phyloP scores from a whole-genome alignment of 1,139 yeast genomes.

The Fermentozyma sake region DNA sequence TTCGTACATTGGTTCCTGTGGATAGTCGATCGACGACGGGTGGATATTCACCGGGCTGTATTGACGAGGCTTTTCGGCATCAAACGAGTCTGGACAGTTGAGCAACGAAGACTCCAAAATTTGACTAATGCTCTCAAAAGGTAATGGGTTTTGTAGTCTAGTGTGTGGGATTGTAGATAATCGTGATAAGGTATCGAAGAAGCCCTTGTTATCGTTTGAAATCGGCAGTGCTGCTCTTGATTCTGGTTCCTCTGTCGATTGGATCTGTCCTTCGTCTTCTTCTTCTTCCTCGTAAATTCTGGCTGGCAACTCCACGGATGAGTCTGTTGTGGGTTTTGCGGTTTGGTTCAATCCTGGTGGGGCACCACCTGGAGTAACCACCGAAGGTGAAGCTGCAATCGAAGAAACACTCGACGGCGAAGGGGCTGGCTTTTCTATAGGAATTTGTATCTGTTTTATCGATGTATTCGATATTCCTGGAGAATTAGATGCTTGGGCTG shows the following conservation, averaged over 20 bases:
- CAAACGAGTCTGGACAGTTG: conserved; percentile 90
- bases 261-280: conserved; percentile 4
- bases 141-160: conserved; percentile 46
- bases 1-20: conserved; percentile 78
- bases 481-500: conserved; percentile 1
- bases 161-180: conserved; percentile 29
- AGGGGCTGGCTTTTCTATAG: conserved; percentile 1
- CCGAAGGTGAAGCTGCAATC: neutral
- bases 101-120: conserved; percentile 71
- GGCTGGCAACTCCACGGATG: no score
- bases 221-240: conserved; percentile 15
- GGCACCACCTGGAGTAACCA: no score
- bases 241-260: conserved; percentile 4
- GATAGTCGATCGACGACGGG: conserved; percentile 88
- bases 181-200: conserved; percentile 29
- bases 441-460: neutral
- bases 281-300: conserved; percentile 3
- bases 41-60: conserved; percentile 82
- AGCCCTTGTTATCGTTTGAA: conserved; percentile 17
- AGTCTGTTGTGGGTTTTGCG: no score
- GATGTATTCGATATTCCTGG: neutral
- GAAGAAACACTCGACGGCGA: neutral
- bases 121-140: conserved; percentile 52
- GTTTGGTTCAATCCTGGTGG: no score
- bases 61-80: conserved; percentile 80